A percentile compares a stretch with the other conserved stretches of the same genome.
Conservation (phyloP, 768 basidiomycete genomes). For the Tubosaeta brunneosetosa region DNA sequence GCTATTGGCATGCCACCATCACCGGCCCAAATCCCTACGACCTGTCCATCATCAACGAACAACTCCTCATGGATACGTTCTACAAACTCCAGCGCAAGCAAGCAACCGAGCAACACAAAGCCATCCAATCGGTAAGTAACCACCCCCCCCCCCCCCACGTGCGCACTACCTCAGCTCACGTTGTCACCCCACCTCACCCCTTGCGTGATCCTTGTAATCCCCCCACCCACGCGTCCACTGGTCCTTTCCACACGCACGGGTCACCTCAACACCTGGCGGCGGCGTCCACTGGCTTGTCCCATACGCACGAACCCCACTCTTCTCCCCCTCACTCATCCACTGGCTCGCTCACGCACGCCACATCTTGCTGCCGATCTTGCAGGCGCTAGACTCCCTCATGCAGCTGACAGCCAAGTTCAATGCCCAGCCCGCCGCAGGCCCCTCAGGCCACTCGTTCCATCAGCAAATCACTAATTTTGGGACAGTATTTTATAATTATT, state of each 20-base stretch:
- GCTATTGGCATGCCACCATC: background rate
- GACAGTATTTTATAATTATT: too few species aligned
- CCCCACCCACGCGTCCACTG: too few species aligned
- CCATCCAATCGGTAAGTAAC: background rate
- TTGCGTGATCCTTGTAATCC: too few species aligned
- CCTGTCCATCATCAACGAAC: background rate
- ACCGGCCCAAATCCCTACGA: background rate
- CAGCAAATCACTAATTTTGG: too few species aligned
- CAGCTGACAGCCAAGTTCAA: background rate
- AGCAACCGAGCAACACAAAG: background rate
- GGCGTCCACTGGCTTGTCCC: background rate
- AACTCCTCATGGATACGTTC: background rate
- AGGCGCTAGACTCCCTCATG: background rate
- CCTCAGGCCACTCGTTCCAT: background rate
- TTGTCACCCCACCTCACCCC: too few species aligned
- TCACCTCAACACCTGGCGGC: background rate
- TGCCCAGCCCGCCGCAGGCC: background rate
- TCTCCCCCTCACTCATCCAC: too few species aligned
- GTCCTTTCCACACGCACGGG: too few species aligned
- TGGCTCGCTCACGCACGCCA: background rate
- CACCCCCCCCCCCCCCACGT: background rate
- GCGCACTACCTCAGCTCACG: background rate
- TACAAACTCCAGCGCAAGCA: background rate
- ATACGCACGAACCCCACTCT: background rate
- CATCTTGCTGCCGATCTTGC: background rate